Conservation (phyloP, 768 basidiomycete genomes). For the Clitopilus passeckerianus region DNA sequence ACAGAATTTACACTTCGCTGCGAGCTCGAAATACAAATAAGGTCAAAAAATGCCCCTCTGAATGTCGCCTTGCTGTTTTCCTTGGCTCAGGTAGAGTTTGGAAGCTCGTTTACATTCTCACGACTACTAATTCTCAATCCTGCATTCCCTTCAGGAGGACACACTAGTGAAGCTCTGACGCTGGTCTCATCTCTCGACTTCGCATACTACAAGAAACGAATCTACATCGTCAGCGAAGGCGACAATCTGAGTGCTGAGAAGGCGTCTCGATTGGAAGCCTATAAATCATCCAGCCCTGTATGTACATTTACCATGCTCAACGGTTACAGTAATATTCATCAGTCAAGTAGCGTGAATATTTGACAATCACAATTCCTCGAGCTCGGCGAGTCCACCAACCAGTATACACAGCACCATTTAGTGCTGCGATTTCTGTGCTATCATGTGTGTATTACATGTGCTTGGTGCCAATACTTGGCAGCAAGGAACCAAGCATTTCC, state of each 20-base stretch:
- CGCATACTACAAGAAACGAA: slow-evolving; percentile 66
- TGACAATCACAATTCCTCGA: slow-evolving; percentile 70
- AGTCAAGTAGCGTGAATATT: slow-evolving; percentile 26
- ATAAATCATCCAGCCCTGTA: slow-evolving; percentile 21
- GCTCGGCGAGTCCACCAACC: slow-evolving; percentile 86
- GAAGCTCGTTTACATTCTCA: too few relatives aligned
- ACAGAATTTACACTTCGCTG: too few relatives aligned
- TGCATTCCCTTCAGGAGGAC: slow-evolving; percentile 63
- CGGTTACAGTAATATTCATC: neutral
- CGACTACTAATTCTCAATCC: slow-evolving; percentile 2
- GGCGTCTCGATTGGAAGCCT: slow-evolving; percentile 57
- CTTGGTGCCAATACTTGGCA: slow-evolving; percentile 37
- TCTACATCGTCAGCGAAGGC: slow-evolving; percentile 78
- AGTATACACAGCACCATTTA: slow-evolving; percentile 61
- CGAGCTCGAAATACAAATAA: too few relatives aligned
- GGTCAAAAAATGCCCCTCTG: too few relatives aligned
- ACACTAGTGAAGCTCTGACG: slow-evolving; percentile 82
- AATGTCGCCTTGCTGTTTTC: slow-evolving; percentile 49
- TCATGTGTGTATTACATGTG: slow-evolving; percentile 59
- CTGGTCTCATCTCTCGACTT: slow-evolving; percentile 73
- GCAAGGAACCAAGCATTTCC: slow-evolving; percentile 24
- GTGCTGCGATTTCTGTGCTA: slow-evolving; percentile 57
- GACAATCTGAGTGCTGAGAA: slow-evolving; percentile 76
- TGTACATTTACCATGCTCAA: neutral
- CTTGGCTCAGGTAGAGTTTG: slow-evolving; percentile 80